Percentiles rank a stretch among this genome's conserved stretches.
These are phyloP conservation scores for Taphrina sp. DNA, from an alignment of 1,139 yeast genomes.

Conservation along the genomic window DNA sequence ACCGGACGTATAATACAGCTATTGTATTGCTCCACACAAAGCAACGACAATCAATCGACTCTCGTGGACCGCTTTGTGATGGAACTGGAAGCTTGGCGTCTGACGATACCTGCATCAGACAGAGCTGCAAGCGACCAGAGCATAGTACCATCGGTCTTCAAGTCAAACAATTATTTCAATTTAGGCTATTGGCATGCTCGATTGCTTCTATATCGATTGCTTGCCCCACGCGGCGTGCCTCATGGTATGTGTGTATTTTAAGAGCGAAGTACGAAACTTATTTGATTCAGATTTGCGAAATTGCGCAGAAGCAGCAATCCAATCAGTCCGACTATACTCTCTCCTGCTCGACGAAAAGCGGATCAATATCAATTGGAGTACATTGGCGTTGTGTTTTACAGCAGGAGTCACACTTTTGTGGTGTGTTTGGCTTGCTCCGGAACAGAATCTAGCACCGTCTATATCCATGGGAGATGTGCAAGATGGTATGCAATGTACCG, in stretches of 20 bases:
- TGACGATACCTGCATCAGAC: constrained; percentile 32
- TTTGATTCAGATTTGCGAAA: constrained; percentile 31
- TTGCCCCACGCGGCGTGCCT: constrained; percentile 34
- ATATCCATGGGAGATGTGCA: constrained; percentile 28
- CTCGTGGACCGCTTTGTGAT: constrained; percentile 29
- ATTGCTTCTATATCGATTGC: constrained; percentile 34
- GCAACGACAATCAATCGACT: constrained; percentile 11
- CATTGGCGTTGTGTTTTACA: constrained; percentile 35
- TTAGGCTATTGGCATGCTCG: constrained; percentile 36
- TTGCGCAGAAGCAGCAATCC: constrained; percentile 35
- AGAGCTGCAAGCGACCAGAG: constrained; percentile 29
- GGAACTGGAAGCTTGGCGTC: constrained; percentile 26
- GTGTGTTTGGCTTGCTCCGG: constrained; percentile 32
- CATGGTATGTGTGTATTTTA: too few species aligned
- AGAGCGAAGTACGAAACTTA: too few species aligned
- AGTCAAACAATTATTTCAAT: constrained; percentile 35
- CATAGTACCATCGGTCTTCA: constrained; percentile 32
- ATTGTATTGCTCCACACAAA: constrained; percentile 33
- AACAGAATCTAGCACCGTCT: constrained; percentile 25
- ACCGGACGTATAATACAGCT: constrained; percentile 34
- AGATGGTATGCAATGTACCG: constrained; percentile 30
- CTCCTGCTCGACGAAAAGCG: constrained; percentile 31
- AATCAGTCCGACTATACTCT: constrained; percentile 34
- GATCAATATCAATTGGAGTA: constrained; percentile 36
- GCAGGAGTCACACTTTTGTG: constrained; percentile 36